phyloP scores from a whole-genome alignment of 345 rosid genomes.

The Carallia brachiata region DNA sequence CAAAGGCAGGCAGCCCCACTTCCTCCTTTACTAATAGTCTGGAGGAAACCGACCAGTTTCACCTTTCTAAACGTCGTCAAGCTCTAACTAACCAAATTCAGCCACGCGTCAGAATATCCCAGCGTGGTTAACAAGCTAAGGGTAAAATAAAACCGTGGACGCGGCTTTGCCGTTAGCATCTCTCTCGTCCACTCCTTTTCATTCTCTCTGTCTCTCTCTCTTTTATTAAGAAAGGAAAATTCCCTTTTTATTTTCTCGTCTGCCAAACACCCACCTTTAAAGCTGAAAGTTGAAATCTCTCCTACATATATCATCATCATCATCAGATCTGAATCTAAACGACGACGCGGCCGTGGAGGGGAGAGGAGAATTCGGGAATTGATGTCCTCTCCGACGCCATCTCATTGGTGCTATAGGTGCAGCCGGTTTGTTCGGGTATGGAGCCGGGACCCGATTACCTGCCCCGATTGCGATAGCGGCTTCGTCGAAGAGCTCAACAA shows the following conservation, averaged over 20 bases:
- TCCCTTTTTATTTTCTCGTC: not conserved
- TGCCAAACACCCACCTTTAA: no score
- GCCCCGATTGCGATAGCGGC: constrained; percentile 83
- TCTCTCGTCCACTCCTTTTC: not conserved
- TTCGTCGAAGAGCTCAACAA: constrained; percentile 67
- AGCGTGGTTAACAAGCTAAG: constrained; percentile 27
- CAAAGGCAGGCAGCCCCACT: not conserved
- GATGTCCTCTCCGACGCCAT: constrained; percentile 55
- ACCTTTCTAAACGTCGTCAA: constrained; percentile 6
- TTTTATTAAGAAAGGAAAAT: no score
- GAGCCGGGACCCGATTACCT: constrained; percentile 44
- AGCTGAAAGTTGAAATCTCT: no score
- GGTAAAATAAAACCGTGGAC: constrained; percentile 6
- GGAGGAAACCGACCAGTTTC: not conserved
- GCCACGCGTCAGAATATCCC: constrained; percentile 19
- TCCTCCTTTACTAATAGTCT: not conserved
- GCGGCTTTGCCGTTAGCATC: constrained; percentile 34
- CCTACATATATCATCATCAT: no score
- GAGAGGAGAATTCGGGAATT: constrained; percentile 10
- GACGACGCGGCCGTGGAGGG: not conserved
- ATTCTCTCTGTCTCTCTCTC: not conserved
- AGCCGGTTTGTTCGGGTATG: constrained; percentile 57
- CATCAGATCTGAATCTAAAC: no score
- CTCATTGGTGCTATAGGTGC: constrained; percentile 91
- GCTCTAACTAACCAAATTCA: not conserved